Evolutionary conservation across 495 filamentous ascomycete species (phyloP), one percentile per base, ranked within the genome.

Genomic region (Penicillium bialowiezense): DNA sequence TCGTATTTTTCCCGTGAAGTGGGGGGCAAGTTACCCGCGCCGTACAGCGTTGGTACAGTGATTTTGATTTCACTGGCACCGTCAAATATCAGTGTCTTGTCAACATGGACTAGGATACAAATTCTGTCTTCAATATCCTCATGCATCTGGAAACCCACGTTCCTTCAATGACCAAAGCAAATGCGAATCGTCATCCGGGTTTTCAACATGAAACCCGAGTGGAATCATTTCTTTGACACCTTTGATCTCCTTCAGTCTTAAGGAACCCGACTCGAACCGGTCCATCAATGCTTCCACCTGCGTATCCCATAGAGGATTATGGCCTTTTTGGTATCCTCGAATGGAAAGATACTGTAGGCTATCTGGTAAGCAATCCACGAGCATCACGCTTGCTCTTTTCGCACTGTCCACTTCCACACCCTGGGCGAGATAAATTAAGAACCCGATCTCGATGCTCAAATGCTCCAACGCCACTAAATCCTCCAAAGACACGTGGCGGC

Each of bases 271-370:
- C 23, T 57, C 13, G 14, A 41, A 47, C 3, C 14, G 19, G 2
- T 21, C 39, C 23, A 59, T 32, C 34, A 68, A 38, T 1, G 44
- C 36, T 38, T 56, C 43, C 4, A 68, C 28, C 20, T 68, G 55
- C 4, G 13, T 17, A 44, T 68, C 62, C 8, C 46, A 38, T 1
- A 29, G 35, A 8, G 34, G 9, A 34, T 46, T 48, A 12, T 20
- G 3, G 2, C 62, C 57, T 15, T 37, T 60, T 15, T 59, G 26
- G 18, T 65, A 68, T 12, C 59, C 62, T 7, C 58, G 57, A 23
- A 68, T 58, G 12, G 29, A 55, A 19, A 68, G 24, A 52, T 54
- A 57, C 19, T 68, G 59, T 23, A 68, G 41, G 29, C 51, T 58
- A 7, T 36, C 42, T 1, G 60, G 65, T 10, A 68, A 40, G 8